These are phyloP conservation scores for Maudiozyma saulgeensis DNA, from an alignment of 805 yeast genomes.

Conservation along the genomic window DNA sequence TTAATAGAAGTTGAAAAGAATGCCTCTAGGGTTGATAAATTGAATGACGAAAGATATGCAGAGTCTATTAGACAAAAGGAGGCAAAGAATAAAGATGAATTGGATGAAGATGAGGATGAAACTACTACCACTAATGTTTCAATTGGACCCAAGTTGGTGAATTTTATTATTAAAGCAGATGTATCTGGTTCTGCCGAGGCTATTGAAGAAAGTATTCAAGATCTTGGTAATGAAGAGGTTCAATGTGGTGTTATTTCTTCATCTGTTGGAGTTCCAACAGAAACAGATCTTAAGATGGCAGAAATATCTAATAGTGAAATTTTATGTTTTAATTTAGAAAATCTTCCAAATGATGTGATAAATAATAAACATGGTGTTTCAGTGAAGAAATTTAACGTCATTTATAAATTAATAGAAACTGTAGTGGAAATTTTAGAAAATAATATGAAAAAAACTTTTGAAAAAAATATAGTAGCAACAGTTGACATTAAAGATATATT, in stretches of 20 bases:
- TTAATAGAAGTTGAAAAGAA: conserved; percentile 51
- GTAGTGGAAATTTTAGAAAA: conserved; percentile 57
- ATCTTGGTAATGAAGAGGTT: conserved; percentile 84
- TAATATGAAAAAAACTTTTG: conserved; percentile 55
- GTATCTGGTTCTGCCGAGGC: conserved; percentile 96
- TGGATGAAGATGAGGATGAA: conserved; percentile 34
- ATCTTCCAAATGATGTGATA: conserved; percentile 52
- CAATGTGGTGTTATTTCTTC: conserved; percentile 55
- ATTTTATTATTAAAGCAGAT: conserved; percentile 78
- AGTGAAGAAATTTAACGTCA: conserved; percentile 62
- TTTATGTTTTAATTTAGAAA: conserved; percentile 62
- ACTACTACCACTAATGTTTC: conserved; percentile 20
- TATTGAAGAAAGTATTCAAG: conserved; percentile 66
- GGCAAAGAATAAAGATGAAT: conserved; percentile 39
- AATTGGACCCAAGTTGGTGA: conserved; percentile 30
- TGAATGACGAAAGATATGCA: conserved; percentile 57
- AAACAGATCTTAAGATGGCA: conserved; percentile 58
- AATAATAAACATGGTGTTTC: conserved; percentile 48
- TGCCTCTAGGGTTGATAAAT: conserved; percentile 52
- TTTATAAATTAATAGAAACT: conserved; percentile 79
- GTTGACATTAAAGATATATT: conserved; percentile 66
- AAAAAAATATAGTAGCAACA: conserved; percentile 55
- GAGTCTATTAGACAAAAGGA: conserved; percentile 24
- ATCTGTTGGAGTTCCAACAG: conserved; percentile 72
- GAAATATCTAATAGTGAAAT: conserved; percentile 62